phyloP scores from a whole-genome alignment of 352 stramenopile species.

The Blastocystis sp. region DNA sequence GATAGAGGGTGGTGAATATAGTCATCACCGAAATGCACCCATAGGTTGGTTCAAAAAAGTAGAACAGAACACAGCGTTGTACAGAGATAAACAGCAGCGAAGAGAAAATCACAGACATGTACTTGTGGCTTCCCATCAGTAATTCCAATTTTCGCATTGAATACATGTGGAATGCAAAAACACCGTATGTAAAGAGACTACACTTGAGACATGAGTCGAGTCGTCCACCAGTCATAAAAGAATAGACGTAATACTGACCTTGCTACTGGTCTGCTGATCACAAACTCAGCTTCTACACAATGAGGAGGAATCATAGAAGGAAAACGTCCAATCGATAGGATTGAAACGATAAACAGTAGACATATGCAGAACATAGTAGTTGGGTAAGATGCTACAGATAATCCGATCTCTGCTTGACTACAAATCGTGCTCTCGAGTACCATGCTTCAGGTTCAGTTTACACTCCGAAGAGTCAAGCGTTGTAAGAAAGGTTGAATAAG shows the following conservation, averaged over 20 bases:
- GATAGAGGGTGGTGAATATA: not conserved
- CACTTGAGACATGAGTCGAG: not conserved
- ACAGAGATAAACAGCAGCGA: not conserved
- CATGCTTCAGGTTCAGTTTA: not conserved
- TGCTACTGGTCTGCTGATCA: not conserved
- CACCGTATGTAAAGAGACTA: slow-evolving; percentile 33
- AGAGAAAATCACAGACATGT: slow-evolving; percentile 3
- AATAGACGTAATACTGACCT: not conserved
- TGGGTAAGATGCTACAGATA: not conserved
- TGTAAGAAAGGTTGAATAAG: not conserved
- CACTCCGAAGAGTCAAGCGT: not conserved
- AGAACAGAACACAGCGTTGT: not conserved
- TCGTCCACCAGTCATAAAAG: slow-evolving; percentile 1
- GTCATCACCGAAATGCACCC: not conserved
- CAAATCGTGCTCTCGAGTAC: not conserved
- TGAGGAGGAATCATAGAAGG: not conserved
- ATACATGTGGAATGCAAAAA: not conserved
- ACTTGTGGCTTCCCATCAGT: not conserved
- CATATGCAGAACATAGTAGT: not conserved
- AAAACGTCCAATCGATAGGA: slow-evolving; percentile 10
- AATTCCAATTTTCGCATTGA: not conserved
- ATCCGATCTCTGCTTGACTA: not conserved
- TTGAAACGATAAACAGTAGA: not conserved
- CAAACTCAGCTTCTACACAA: not conserved
- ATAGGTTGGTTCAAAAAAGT: not conserved